A percentile compares a stretch with the other conserved stretches of the same genome.
Evolutionary conservation across 1,284 basidiomycete genomes (phyloP).

Genomic region (Trametes sp.): DNA sequence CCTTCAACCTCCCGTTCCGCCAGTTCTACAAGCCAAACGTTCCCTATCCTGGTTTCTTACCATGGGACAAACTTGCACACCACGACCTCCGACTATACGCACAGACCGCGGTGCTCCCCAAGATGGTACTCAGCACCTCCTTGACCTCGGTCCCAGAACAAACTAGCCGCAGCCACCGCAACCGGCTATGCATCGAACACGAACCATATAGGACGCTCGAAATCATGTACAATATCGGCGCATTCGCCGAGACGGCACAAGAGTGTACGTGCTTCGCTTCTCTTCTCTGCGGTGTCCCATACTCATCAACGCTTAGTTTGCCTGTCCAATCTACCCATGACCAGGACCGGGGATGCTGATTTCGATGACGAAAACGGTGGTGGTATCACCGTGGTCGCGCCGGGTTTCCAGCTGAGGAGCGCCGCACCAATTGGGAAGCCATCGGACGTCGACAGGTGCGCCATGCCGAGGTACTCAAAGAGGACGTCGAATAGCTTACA

Average conservation of each 20-base stretch:
- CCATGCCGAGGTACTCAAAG: not conserved
- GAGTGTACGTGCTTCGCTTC: constrained; percentile 45
- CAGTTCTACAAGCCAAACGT: not conserved
- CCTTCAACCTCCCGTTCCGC: not conserved
- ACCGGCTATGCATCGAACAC: constrained; percentile 52
- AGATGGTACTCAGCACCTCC: constrained; percentile 47
- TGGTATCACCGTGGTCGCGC: constrained; percentile 53
- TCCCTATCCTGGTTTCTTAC: not conserved
- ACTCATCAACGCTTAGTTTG: not conserved
- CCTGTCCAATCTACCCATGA: not conserved
- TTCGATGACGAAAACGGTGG: constrained; percentile 49
- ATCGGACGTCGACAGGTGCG: constrained; percentile 20
- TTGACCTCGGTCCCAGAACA: constrained; percentile 48
- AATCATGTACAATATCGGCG: constrained; percentile 48
- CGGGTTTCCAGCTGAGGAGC: constrained; percentile 17
- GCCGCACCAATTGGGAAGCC: constrained; percentile 2
- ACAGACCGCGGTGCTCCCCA: constrained; percentile 54
- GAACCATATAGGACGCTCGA: constrained; percentile 58
- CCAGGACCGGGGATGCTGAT: constrained; percentile 1
- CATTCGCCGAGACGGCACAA: constrained; percentile 42
- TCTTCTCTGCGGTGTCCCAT: not conserved
- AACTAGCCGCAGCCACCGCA: constrained; percentile 54
- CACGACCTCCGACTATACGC: constrained; percentile 50
- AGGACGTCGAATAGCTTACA: constrained; percentile 3
- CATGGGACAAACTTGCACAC: constrained; percentile 3